A percentile compares a stretch with the other conserved stretches of the same genome.
Conservation (phyloP, 1,284 basidiomycete genomes). For the Moniliophthora roreri region DNA sequence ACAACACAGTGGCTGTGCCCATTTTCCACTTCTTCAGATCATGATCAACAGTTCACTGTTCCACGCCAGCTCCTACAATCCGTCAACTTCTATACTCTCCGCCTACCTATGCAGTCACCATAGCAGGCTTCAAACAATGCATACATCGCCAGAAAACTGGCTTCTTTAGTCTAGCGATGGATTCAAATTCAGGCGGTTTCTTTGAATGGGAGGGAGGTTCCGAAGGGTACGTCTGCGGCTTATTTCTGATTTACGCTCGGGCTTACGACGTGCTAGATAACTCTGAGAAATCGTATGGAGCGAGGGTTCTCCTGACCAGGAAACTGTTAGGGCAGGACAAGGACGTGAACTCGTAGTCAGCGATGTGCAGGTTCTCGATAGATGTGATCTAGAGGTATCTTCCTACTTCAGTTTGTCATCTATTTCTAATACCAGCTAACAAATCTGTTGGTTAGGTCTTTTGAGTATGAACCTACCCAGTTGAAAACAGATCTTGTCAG, state of each 20-base stretch:
- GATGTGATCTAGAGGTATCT: slow-evolving; percentile 73
- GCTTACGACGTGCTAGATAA: background rate
- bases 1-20: too few relatives aligned
- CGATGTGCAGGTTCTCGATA: slow-evolving; percentile 65
- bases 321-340: slow-evolving; percentile 70
- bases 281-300: slow-evolving; percentile 66
- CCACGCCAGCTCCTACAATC: too few relatives aligned
- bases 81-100: too few relatives aligned
- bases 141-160: slow-evolving; percentile 85
- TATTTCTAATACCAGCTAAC: background rate
- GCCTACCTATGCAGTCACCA: slow-evolving; percentile 7
- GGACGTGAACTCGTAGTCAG: slow-evolving; percentile 73
- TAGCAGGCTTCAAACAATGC: slow-evolving; percentile 84
- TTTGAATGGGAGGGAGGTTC: slow-evolving; percentile 41
- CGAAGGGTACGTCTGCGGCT: too few relatives aligned
- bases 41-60: too few relatives aligned
- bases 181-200: slow-evolving; percentile 84
- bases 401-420: slow-evolving; percentile 1
- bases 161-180: slow-evolving; percentile 85
- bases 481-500: slow-evolving; percentile 78
- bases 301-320: slow-evolving; percentile 71
- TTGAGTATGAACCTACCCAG: slow-evolving; percentile 79
- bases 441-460: too few relatives aligned
- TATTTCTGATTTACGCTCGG: too few relatives aligned
- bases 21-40: too few relatives aligned